Evolutionary conservation across 2,329 filamentous ascomycete genomes (phyloP).

Genomic region (Diaporthe citri): DNA sequence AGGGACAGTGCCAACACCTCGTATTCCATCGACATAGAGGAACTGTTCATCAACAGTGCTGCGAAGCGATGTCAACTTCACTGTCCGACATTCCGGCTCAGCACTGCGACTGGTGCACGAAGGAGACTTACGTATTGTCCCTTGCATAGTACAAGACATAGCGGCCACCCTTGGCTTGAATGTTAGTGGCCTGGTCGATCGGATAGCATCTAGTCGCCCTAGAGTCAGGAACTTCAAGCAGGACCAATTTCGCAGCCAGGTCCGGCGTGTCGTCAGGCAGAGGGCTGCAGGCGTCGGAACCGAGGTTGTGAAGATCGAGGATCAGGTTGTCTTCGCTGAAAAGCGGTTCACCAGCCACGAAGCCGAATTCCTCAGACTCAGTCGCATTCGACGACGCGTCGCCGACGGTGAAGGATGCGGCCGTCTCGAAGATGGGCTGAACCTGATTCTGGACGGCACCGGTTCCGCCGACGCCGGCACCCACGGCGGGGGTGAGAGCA

Average conservation of each 20-base stretch:
- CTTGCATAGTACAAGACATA: conserved; percentile 19
- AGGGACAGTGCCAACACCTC: conserved; percentile 5
- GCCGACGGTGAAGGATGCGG: conserved; percentile 11
- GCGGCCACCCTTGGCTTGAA: background rate
- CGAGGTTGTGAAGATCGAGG: conserved; percentile 5
- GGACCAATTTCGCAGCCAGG: conserved; percentile 16
- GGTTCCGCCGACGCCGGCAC: background rate
- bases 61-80: background rate
- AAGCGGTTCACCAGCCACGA: background rate
- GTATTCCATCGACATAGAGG: conserved; percentile 11
- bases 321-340: background rate
- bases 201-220: conserved; percentile 6
- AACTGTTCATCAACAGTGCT: conserved; percentile 23
- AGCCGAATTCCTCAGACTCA: conserved; percentile 8
- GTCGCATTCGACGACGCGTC: conserved; percentile 1
- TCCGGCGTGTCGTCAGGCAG: conserved; percentile 25
- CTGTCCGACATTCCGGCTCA: background rate
- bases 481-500: background rate
- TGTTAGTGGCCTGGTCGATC: conserved; percentile 12
- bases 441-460: conserved; percentile 18
- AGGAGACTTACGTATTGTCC: conserved; percentile 1
- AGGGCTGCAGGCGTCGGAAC: conserved; percentile 13
- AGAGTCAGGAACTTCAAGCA: conserved; percentile 21
- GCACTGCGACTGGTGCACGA: background rate
- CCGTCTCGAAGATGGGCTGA: conserved; percentile 16